phyloP scores from a whole-genome alignment of 176 grass and related monocot species.

The Aegilops umbellulata region DNA sequence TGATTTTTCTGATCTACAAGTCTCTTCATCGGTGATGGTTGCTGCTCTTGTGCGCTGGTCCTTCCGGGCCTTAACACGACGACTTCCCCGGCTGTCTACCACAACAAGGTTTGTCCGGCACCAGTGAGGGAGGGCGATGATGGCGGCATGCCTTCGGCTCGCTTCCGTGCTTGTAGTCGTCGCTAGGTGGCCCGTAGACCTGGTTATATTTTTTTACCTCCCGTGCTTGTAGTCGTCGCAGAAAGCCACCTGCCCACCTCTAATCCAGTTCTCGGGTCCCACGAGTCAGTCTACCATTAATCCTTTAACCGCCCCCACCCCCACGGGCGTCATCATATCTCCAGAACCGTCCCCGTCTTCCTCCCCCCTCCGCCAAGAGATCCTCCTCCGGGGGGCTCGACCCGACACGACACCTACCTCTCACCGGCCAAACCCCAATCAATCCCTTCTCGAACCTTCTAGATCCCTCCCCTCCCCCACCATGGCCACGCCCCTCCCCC shows the following conservation, averaged over 20 bases:
- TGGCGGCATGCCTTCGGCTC: too few relatives aligned
- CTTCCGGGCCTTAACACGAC: too few relatives aligned
- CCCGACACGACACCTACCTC: conserved; percentile 23
- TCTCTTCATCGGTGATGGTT: too few relatives aligned
- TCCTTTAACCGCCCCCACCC: background rate
- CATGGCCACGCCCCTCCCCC: conserved; percentile 10
- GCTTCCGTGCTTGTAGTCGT: too few relatives aligned
- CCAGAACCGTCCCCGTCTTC: background rate
- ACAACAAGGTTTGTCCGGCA: too few relatives aligned
- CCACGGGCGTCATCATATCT: conserved; percentile 2
- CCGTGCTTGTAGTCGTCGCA: too few relatives aligned
- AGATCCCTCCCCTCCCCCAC: background rate
- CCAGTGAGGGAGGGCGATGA: too few relatives aligned
- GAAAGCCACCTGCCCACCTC: background rate
- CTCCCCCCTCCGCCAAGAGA: conserved; percentile 31
- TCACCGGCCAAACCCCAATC: conserved; percentile 9
- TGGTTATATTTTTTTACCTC: too few relatives aligned
- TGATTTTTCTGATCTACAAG: too few relatives aligned
- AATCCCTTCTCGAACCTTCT: conserved; percentile 22
- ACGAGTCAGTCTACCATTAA: background rate
- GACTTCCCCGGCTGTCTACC: too few relatives aligned
- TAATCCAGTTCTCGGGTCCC: background rate
- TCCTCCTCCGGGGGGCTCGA: conserved; percentile 6
- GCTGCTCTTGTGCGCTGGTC: too few relatives aligned
- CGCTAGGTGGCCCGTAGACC: too few relatives aligned